Conservation (phyloP, 495 filamentous ascomycete species). For the Tuber aestivum region DNA sequence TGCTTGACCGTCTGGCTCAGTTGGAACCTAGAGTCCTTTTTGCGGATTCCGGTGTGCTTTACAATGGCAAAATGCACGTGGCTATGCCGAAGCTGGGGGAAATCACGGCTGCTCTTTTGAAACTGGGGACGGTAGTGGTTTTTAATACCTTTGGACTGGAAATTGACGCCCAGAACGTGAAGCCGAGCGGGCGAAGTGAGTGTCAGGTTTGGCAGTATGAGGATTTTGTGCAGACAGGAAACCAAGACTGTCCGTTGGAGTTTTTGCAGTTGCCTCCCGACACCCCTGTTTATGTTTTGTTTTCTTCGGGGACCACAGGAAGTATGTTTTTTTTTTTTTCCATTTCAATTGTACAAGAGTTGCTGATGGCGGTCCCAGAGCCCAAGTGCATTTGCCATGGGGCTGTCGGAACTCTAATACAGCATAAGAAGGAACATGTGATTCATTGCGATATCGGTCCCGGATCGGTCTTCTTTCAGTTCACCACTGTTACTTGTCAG, state of each 20-base stretch:
- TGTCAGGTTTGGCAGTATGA: slow-evolving; percentile 48
- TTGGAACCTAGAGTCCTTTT: slow-evolving; percentile 76
- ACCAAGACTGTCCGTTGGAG: slow-evolving; percentile 49
- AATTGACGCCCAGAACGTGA: slow-evolving; percentile 18
- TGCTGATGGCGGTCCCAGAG: slow-evolving; percentile 40
- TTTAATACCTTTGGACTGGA: slow-evolving; percentile 52
- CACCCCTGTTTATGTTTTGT: slow-evolving; percentile 84
- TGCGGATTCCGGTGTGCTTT: slow-evolving; percentile 76
- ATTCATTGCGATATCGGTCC: slow-evolving; percentile 71
- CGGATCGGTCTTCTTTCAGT: slow-evolving; percentile 68
- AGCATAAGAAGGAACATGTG: slow-evolving; percentile 90
- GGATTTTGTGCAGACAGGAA: slow-evolving; percentile 49
- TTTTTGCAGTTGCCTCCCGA: slow-evolving; percentile 73
- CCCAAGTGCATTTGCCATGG: slow-evolving; percentile 92
- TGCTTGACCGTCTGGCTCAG: slow-evolving; percentile 75
- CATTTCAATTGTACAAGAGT: too few relatives aligned
- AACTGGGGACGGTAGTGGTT: slow-evolving; percentile 61
- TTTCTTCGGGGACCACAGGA: slow-evolving; percentile 81
- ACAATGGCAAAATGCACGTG: slow-evolving; percentile 79
- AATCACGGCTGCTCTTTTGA: slow-evolving; percentile 58
- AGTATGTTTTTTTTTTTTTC: slow-evolving; percentile 30
- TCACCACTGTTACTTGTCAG: slow-evolving; percentile 70
- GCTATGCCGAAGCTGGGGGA: slow-evolving; percentile 65
- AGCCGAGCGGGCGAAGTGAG: slow-evolving; percentile 44
- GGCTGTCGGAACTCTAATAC: slow-evolving; percentile 75